A percentile compares a stretch with the other conserved stretches of the same genome.
phyloP scores from a whole-genome alignment of 1,284 basidiomycete genomes.

The Tausonia pullulans region DNA sequence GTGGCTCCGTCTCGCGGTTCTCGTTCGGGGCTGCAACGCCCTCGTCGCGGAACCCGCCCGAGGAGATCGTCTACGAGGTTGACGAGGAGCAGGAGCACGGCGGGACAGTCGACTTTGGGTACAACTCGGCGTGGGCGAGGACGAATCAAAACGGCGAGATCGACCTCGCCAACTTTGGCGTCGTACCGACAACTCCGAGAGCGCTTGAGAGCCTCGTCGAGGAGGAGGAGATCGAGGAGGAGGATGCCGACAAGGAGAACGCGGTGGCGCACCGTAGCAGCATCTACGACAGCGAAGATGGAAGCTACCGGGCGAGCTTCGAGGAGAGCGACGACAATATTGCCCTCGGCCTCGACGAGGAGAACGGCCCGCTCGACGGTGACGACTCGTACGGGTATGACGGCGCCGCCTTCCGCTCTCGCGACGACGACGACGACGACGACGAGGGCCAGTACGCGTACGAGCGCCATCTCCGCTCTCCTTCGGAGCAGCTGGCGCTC shows the following conservation, averaged over 20 bases:
- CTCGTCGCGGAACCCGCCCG: not conserved
- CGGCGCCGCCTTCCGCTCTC: not conserved
- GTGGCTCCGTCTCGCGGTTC: constrained; percentile 9
- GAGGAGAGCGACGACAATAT: constrained; percentile 15
- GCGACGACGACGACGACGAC: not conserved
- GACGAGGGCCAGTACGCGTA: not conserved
- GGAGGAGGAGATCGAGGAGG: constrained; percentile 11
- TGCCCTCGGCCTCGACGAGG: constrained; percentile 10
- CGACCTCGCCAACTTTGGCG: constrained; percentile 14
- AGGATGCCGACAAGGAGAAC: not conserved
- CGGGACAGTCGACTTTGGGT: not conserved
- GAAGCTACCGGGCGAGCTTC: not conserved
- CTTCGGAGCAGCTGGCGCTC: no score
- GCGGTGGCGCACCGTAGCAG: no score
- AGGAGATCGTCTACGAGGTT: not conserved
- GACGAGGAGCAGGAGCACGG: not conserved
- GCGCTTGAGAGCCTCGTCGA: constrained; percentile 14
- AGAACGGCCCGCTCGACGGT: constrained; percentile 3
- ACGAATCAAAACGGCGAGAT: not conserved
- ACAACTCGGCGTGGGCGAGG: constrained; percentile 1
- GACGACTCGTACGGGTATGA: constrained; percentile 4
- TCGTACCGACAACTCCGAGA: constrained; percentile 4
- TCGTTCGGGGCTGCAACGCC: constrained; percentile 1
- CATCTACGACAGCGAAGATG: not conserved
- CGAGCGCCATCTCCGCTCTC: not conserved